Evolutionary conservation across 306 rosid genomes (phyloP), one percentile per base, ranked within the genome.

Genomic region (Pachyrhizus erosus): DNA sequence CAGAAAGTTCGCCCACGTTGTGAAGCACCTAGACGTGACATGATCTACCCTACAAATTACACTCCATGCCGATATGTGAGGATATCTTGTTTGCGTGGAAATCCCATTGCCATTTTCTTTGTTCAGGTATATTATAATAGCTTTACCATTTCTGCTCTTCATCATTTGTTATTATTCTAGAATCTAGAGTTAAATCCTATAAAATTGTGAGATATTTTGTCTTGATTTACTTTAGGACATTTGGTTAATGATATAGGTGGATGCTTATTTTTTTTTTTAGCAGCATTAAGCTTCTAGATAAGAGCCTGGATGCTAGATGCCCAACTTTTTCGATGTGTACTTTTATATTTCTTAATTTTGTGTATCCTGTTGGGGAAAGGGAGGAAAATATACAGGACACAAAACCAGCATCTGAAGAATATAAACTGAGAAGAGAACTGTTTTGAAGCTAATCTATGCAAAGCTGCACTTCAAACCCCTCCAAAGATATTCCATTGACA

Each of bases 21-120:
- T 77, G 98, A 94, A 86, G 98, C 98, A 39, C 98, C 98, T 18
- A 91, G 97, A 29, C 97, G 97, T 9, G 97, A 94, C 90, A 86
- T 90, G 93, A 69, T 84, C 82, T 92, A 94, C 80, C 97, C 97
- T 26, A 90, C 88, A 83, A 94, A 91, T 87, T 92, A 94, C 87
- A 89, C 97, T 84, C 98, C 98, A 21, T 94, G 98, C 76, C 92
- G 94, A 78, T 94, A 89, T 61, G 94, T 94, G 71, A 87, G 95
- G 80, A 88, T 94, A 81, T 94, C 98, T 81, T 94, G 98, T 85
- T 88, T 94, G 86, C 91, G 98, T 66, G 98, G 98, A 88, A 94
- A 94, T 82, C 98, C 98, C 64, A 94, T 94, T 64, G 97, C 98
- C 70, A 83, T 94, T 82, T 94, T 94, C 88, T 94, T 94, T 87